A percentile compares a stretch with the other conserved stretches of the same genome.
Evolutionary conservation across 164 flowering plant species (phyloP).

Genomic region (Nymphaea colorata): DNA sequence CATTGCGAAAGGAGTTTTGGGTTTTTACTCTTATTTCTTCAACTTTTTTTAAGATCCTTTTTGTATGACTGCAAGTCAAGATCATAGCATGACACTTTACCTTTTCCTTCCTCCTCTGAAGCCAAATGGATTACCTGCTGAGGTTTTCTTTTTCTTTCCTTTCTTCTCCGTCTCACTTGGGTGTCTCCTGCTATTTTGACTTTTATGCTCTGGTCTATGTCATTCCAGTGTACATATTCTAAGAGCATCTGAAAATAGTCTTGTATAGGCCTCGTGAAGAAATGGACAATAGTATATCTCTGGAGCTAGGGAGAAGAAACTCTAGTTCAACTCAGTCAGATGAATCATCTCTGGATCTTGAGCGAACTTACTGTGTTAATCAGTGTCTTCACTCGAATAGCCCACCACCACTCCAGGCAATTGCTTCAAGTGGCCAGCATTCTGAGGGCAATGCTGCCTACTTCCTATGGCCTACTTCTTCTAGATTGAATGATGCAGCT

Average conservation of each 20-base stretch:
- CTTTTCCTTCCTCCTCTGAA: background rate
- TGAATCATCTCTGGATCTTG: slow-evolving; percentile 76
- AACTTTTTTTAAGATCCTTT: too few species aligned
- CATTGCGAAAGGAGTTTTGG: too few species aligned
- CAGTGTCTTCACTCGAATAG: slow-evolving; percentile 39
- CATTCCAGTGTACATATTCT: background rate
- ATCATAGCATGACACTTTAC: background rate
- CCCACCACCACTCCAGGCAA: slow-evolving; percentile 57
- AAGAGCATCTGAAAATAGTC: slow-evolving; percentile 6
- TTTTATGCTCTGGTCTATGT: background rate
- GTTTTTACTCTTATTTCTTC: too few species aligned
- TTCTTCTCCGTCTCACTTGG: background rate
- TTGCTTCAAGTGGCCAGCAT: slow-evolving; percentile 62
- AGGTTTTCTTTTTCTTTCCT: too few species aligned
- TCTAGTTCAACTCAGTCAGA: slow-evolving; percentile 72
- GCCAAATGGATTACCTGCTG: background rate
- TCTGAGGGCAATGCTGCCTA: slow-evolving; percentile 83
- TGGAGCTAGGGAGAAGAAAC: slow-evolving; percentile 41
- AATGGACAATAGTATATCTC: slow-evolving; percentile 34
- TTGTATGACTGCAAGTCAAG: background rate
- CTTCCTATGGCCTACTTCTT: slow-evolving; percentile 91
- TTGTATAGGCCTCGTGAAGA: slow-evolving; percentile 27
- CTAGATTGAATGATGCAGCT: slow-evolving; percentile 64
- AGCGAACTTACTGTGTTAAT: slow-evolving; percentile 43
- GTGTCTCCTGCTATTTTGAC: background rate